Conservation (phyloP, 179 eudicot species). For the Silene coronaria region DNA sequence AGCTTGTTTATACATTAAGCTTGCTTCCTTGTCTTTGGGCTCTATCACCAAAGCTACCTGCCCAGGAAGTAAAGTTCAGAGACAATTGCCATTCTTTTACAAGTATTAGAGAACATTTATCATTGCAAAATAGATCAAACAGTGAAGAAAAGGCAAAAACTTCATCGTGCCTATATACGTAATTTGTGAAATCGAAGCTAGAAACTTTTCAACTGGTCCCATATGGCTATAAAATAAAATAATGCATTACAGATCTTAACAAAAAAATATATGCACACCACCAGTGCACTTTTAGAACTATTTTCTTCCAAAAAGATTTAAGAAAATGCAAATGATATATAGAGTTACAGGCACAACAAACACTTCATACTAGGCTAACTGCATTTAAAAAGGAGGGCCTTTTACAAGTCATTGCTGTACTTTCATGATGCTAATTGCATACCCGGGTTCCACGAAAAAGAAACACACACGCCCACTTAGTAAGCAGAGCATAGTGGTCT, state of each 20-base stretch:
- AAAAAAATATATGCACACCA: conserved; percentile 8
- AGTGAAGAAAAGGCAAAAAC: background rate
- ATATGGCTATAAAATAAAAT: background rate
- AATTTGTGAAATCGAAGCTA: background rate
- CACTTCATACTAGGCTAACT: background rate
- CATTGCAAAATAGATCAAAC: background rate
- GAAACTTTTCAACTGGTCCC: background rate
- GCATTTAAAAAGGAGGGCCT: background rate
- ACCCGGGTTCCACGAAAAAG: background rate
- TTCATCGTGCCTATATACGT: background rate
- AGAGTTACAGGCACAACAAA: background rate
- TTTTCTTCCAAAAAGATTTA: background rate
- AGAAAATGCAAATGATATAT: background rate
- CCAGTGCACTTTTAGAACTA: background rate
- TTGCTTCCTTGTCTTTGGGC: conserved; percentile 98
- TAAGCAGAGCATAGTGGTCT: background rate
- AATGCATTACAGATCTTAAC: background rate
- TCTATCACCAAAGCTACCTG: conserved; percentile 98
- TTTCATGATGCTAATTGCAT: background rate
- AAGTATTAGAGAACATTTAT: too few species aligned
- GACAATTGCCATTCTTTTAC: too few species aligned
- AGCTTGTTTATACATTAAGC: conserved; percentile 92
- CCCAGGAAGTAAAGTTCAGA: conserved; percentile 10
- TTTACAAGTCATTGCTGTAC: background rate
- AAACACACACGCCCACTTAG: background rate